These are phyloP conservation scores for Pestalotiopsis sp. DNA, from an alignment of 2,329 filamentous ascomycete genomes.

Conservation along the genomic window DNA sequence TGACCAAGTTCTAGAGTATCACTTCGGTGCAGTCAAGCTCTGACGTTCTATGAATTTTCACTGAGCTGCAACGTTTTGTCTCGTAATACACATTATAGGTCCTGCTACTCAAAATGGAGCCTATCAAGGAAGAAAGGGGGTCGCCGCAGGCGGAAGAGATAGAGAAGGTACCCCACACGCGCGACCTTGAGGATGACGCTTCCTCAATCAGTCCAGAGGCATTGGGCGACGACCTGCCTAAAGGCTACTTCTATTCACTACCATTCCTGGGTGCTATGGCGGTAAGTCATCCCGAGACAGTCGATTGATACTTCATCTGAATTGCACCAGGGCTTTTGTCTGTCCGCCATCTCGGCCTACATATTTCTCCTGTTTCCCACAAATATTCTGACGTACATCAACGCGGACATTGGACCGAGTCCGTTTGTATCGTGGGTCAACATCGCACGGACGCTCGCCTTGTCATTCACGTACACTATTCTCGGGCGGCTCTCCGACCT, in stretches of 20 bases:
- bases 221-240: slow-evolving; percentile 34
- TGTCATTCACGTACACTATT: slow-evolving; percentile 38
- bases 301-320: slow-evolving; percentile 9
- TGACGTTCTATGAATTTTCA: not conserved
- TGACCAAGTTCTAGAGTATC: no score
- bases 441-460: slow-evolving; percentile 35
- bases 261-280: slow-evolving; percentile 33
- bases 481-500: slow-evolving; percentile 41
- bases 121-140: not conserved
- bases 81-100: not conserved
- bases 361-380: slow-evolving; percentile 39
- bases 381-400: slow-evolving; percentile 37
- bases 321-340: slow-evolving; percentile 33
- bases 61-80: not conserved
- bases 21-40: no score
- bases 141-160: slow-evolving; percentile 1
- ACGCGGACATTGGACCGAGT: slow-evolving; percentile 37
- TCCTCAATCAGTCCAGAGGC: slow-evolving; percentile 36
- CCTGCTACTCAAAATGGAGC: not conserved
- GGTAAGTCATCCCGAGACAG: slow-evolving; percentile 22
- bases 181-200: slow-evolving; percentile 33
- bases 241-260: slow-evolving; percentile 37
- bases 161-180: slow-evolving; percentile 45
- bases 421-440: slow-evolving; percentile 36
- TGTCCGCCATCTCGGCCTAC: slow-evolving; percentile 38